Evolutionary conservation across 208 protist genomes (phyloP).

Genomic region (Jaenimonas drosophilae): DNA sequence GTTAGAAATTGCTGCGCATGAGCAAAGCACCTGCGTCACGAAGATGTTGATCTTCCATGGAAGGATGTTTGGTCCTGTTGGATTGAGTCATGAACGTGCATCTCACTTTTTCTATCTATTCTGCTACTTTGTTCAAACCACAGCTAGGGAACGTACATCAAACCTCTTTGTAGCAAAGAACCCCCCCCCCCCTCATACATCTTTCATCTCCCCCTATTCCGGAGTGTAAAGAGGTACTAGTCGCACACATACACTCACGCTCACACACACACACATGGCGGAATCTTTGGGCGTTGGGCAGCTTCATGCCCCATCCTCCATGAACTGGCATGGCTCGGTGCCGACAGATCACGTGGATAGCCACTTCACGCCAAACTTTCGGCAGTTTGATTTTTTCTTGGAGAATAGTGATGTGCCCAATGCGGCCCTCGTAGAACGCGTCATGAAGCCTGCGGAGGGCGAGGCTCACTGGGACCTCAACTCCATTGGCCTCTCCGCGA

Average conservation of each 20-base stretch:
- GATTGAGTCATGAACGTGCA: too few relatives aligned
- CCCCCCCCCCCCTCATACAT: not conserved
- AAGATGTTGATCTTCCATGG: too few relatives aligned
- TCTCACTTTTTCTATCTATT: too few relatives aligned
- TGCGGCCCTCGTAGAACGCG: slow-evolving; percentile 47
- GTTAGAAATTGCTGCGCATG: too few relatives aligned
- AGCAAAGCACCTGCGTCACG: too few relatives aligned
- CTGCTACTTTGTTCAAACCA: not conserved
- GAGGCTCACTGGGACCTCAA: slow-evolving; percentile 63
- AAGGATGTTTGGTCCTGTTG: too few relatives aligned
- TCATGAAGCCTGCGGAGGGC: slow-evolving; percentile 62
- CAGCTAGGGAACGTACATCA: too few relatives aligned
- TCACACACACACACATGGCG: not conserved
- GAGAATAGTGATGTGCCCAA: slow-evolving; percentile 62
- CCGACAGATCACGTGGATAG: slow-evolving; percentile 52
- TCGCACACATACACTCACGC: not conserved
- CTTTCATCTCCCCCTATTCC: not conserved
- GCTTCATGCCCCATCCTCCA: slow-evolving; percentile 36
- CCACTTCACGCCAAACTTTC: slow-evolving; percentile 77
- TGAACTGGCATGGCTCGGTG: slow-evolving; percentile 78
- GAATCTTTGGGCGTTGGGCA: slow-evolving; percentile 15
- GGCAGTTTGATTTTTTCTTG: slow-evolving; percentile 83
- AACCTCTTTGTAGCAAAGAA: not conserved
- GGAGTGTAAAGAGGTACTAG: not conserved
- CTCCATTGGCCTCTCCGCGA: slow-evolving; percentile 53